Conservation (phyloP, 2,329 filamentous ascomycete genomes). For the Fusarium napiforme region DNA sequence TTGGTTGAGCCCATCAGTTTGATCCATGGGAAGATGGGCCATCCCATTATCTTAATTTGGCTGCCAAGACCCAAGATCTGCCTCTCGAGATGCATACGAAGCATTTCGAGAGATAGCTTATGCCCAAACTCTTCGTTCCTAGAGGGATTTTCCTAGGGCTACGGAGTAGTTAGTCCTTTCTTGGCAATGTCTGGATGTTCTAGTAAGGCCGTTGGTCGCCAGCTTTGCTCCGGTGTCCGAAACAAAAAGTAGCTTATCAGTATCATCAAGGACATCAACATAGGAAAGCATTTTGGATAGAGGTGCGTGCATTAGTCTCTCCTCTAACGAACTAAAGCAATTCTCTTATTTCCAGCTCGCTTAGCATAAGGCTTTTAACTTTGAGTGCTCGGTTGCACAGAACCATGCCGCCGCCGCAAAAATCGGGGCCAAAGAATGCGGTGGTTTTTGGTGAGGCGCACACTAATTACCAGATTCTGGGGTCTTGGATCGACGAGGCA, state of each 20-base stretch:
- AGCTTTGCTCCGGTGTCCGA: neutral
- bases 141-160: neutral
- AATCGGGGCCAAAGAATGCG: neutral
- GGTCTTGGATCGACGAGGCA: slow-evolving; percentile 5
- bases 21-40: neutral
- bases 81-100: neutral
- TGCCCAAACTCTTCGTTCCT: neutral
- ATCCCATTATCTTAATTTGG: neutral
- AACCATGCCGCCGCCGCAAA: slow-evolving; percentile 15
- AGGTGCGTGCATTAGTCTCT: neutral
- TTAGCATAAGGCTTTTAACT: neutral
- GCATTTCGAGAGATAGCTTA: neutral
- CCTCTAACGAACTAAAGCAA: neutral
- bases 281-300: neutral
- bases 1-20: neutral
- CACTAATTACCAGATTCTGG: slow-evolving; percentile 13
- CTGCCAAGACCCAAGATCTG: neutral
- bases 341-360: neutral
- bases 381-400: neutral
- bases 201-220: neutral
- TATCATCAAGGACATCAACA: neutral
- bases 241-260: neutral
- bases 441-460: neutral
- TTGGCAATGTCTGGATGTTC: neutral
- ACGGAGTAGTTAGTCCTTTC: no score